These are phyloP conservation scores for Oryza coarctata DNA, from an alignment of 176 grass and related monocot species.

Conservation along the genomic window DNA sequence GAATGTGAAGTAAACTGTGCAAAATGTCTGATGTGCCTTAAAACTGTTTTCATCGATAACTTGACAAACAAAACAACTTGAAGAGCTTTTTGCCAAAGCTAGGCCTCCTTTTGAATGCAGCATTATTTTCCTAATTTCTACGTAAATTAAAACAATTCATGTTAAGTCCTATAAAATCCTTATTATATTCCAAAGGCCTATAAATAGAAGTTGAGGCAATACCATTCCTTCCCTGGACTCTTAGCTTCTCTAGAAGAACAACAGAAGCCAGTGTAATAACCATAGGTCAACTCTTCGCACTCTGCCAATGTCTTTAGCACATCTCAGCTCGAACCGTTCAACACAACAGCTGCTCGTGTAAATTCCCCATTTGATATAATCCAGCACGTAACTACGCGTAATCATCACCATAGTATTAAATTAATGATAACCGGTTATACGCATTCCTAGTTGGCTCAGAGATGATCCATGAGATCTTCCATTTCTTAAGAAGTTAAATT, in stretches of 20 bases:
- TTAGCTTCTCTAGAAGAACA: background rate
- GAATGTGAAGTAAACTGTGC: no score
- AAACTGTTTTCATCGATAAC: background rate
- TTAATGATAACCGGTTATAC: no score
- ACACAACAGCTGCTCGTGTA: background rate
- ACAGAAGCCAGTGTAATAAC: background rate
- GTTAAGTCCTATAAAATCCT: background rate
- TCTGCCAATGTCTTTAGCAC: background rate
- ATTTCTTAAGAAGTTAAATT: no score
- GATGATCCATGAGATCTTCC: no score
- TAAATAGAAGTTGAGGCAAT: no score
- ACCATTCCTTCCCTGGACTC: no score
- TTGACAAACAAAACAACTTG: background rate
- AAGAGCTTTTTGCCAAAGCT: background rate
- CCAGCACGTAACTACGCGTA: background rate
- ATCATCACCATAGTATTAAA: background rate
- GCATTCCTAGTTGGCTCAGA: no score
- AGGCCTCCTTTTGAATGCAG: background rate
- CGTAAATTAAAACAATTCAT: background rate
- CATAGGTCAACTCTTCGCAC: background rate
- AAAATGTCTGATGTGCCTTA: no score
- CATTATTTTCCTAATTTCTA: background rate
- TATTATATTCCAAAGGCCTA: no score
- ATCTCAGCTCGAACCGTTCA: conserved; percentile 27
- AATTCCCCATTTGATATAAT: background rate